These are phyloP conservation scores for Oryza meridionalis DNA, from an alignment of 176 grass and related monocot species.

Conservation along the genomic window DNA sequence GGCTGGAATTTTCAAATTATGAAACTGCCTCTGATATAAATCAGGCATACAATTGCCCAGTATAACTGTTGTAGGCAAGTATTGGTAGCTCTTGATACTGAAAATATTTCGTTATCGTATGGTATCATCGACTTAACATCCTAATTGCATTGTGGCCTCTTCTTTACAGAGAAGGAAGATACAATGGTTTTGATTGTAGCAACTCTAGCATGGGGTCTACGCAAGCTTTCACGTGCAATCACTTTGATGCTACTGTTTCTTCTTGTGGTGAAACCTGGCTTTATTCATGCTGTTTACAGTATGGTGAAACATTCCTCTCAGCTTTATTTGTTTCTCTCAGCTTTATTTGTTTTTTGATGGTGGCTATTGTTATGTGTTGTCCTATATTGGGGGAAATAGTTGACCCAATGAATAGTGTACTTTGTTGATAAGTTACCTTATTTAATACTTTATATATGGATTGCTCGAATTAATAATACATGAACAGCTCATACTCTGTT, in stretches of 20 bases:
- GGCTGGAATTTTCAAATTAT: not conserved
- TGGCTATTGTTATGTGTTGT: conserved; percentile 24
- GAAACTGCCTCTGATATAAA: not conserved
- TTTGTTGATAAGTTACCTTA: not conserved
- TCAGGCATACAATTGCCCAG: not conserved
- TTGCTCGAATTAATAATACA: conserved; percentile 11
- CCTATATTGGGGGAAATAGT: conserved; percentile 8
- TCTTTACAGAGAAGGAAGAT: conserved; percentile 84
- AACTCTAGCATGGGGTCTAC: conserved; percentile 91
- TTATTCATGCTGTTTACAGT: conserved; percentile 98
- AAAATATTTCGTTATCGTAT: conserved; percentile 40
- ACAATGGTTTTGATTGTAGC: conserved; percentile 86
- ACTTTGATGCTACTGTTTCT: conserved; percentile 92
- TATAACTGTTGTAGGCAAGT: not conserved
- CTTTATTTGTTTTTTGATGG: conserved; percentile 22
- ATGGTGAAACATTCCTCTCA: conserved; percentile 73
- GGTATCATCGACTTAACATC: conserved; percentile 9
- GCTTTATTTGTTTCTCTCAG: conserved; percentile 41
- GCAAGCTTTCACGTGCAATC: conserved; percentile 91
- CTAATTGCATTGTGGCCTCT: conserved; percentile 17
- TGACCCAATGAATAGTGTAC: not conserved
- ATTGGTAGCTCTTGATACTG: conserved; percentile 14
- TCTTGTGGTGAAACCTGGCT: conserved; percentile 93
- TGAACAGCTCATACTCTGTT: conserved; percentile 2
- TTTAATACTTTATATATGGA: not conserved